Evolutionary conservation across 345 rosid genomes (phyloP).

Genomic region (Citrus hindsii): DNA sequence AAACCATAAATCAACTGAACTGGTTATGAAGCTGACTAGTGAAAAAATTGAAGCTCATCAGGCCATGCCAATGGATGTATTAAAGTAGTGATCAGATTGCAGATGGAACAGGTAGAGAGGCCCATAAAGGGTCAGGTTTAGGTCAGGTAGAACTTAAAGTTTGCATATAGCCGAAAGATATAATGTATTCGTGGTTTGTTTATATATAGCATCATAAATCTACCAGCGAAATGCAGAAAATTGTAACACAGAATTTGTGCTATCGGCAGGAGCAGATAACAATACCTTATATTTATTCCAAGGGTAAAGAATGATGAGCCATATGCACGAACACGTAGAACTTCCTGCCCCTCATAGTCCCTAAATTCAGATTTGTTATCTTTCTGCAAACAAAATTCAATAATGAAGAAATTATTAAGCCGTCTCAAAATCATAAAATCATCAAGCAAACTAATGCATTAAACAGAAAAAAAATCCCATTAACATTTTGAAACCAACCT

Average conservation of each 20-base stretch:
- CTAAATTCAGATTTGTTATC: constrained; percentile 33
- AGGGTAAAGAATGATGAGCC: constrained; percentile 86
- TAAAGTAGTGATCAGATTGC: not conserved
- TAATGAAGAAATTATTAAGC: constrained; percentile 4
- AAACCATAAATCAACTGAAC: not conserved
- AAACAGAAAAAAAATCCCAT: not conserved
- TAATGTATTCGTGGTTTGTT: not conserved
- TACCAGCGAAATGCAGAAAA: not conserved
- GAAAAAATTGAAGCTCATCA: constrained; percentile 1
- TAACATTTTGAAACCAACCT: constrained; percentile 35
- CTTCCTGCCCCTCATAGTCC: constrained; percentile 65
- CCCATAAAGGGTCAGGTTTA: not conserved
- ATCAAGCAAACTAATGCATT: not conserved
- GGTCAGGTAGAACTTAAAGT: not conserved
- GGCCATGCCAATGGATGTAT: not conserved
- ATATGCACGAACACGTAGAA: constrained; percentile 78
- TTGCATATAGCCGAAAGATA: not conserved
- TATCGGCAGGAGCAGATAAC: not conserved
- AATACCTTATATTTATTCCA: constrained; percentile 87
- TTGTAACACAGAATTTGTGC: not conserved
- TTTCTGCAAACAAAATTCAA: constrained; percentile 42
- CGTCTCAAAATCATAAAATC: constrained; percentile 11
- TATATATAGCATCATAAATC: not conserved
- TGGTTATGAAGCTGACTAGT: not conserved
- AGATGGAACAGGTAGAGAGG: not conserved